A percentile compares a stretch with the other conserved stretches of the same genome.
These are phyloP conservation scores for Cryptococcus hybrid DNA, from an alignment of 1,284 basidiomycete genomes.

Conservation along the genomic window DNA sequence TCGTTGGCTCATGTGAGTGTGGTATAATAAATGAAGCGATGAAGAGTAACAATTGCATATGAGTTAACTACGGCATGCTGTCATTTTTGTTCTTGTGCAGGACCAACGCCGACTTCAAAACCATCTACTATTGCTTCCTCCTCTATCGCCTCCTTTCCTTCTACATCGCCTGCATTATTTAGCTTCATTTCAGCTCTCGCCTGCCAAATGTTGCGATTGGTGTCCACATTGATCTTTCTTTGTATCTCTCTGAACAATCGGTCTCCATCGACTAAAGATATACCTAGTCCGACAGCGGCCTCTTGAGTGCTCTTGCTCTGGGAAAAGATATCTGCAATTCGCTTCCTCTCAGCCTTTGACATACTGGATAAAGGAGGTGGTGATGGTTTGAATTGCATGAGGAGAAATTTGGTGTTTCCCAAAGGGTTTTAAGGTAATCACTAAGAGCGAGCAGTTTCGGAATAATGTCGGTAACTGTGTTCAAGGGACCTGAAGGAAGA, in stretches of 20 bases:
- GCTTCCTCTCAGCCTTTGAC: slow-evolving; percentile 61
- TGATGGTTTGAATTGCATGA: slow-evolving; percentile 68
- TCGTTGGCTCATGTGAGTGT: too few relatives aligned
- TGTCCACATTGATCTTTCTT: slow-evolving; percentile 10
- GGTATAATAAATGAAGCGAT: too few relatives aligned
- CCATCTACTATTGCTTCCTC: slow-evolving; percentile 20
- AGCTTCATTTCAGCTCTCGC: background rate
- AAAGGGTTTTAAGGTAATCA: slow-evolving; percentile 73
- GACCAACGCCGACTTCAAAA: slow-evolving; percentile 23
- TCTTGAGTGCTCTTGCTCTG: slow-evolving; percentile 67
- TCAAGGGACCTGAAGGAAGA: slow-evolving; percentile 62
- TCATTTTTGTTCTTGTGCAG: background rate
- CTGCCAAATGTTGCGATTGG: slow-evolving; percentile 6
- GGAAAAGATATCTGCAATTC: slow-evolving; percentile 58
- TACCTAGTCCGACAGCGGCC: slow-evolving; percentile 54
- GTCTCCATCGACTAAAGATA: slow-evolving; percentile 17
- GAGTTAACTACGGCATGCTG: background rate
- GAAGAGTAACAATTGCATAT: too few relatives aligned
- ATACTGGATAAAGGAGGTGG: slow-evolving; percentile 55
- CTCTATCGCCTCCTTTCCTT: slow-evolving; percentile 5
- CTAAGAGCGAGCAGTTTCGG: slow-evolving; percentile 70
- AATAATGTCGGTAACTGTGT: slow-evolving; percentile 68
- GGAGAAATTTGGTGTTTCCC: slow-evolving; percentile 88
- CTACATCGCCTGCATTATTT: background rate
- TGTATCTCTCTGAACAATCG: background rate